Evolutionary conservation across 1,284 basidiomycete genomes (phyloP).

Genomic region (Irpex lacteus): DNA sequence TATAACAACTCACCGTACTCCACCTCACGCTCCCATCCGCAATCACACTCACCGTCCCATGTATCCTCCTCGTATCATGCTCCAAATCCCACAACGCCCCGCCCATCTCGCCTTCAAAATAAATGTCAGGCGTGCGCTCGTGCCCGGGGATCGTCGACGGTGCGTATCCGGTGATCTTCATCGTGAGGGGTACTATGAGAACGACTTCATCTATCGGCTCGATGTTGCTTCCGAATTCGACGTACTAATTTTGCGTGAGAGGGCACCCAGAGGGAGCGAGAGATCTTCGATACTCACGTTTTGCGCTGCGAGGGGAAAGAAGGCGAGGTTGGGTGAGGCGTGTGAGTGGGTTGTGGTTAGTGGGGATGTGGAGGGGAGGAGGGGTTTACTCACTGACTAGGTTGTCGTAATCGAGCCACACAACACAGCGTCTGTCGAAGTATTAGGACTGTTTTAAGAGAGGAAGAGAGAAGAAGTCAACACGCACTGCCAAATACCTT

Average conservation of each 20-base stretch:
- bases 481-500: conserved; percentile 48
- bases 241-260: background rate
- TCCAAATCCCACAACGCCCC: conserved; percentile 32
- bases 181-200: conserved; percentile 52
- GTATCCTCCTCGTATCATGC: conserved; percentile 29
- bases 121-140: conserved; percentile 35
- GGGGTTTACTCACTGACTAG: conserved; percentile 4
- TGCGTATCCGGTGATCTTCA: conserved; percentile 42
- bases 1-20: conserved; percentile 40
- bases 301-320: background rate
- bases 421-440: conserved; percentile 5
- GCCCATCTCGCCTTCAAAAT: conserved; percentile 43
- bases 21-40: conserved; percentile 53
- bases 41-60: conserved; percentile 49
- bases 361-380: no score
- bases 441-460: conserved; percentile 47
- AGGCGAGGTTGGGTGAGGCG: background rate
- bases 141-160: conserved; percentile 32
- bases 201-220: conserved; percentile 43
- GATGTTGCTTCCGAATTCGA: conserved; percentile 26
- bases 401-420: conserved; percentile 9
- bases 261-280: background rate
- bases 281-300: background rate
- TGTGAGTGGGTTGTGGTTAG: no score
- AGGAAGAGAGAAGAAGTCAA: background rate